phyloP scores from a whole-genome alignment of 352 stramenopile genomes.

The Phytopythium cucurbitacearum region DNA sequence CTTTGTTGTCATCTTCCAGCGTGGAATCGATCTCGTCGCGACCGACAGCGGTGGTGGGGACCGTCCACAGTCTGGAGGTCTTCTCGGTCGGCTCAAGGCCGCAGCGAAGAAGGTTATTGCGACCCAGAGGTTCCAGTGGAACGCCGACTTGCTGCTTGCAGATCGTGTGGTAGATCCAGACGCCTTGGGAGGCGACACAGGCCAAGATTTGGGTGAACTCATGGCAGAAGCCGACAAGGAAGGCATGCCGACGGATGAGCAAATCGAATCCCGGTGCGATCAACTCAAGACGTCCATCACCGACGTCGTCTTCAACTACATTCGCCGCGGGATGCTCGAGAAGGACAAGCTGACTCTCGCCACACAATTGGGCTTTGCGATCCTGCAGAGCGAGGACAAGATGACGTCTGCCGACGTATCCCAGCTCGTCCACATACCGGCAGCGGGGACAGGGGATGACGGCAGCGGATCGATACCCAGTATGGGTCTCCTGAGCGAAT shows the following conservation, averaged over 20 bases:
- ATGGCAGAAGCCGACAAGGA: constrained; percentile 67
- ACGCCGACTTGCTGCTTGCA: constrained; percentile 73
- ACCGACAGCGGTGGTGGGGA: constrained; percentile 9
- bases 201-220: constrained; percentile 44
- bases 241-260: constrained; percentile 39
- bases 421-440: constrained; percentile 58
- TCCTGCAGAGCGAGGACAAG: constrained; percentile 76
- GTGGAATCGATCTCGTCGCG: constrained; percentile 89
- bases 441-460: constrained; percentile 24
- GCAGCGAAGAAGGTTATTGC: constrained; percentile 81
- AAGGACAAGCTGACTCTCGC: constrained; percentile 91
- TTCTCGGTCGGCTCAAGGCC: constrained; percentile 68
- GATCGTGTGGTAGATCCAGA: constrained; percentile 58
- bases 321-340: constrained; percentile 92
- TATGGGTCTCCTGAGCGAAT: constrained; percentile 92
- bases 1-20: constrained; percentile 94
- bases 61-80: constrained; percentile 16
- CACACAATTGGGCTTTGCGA: constrained; percentile 90
- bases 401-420: constrained; percentile 50
- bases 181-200: neutral
- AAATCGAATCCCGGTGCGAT: constrained; percentile 50
- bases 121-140: constrained; percentile 85
- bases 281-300: constrained; percentile 70
- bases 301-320: constrained; percentile 93
- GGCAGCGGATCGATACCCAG: constrained; percentile 6